phyloP scores from a whole-genome alignment of 2,329 filamentous ascomycete species.

The Calycina herbarum region DNA sequence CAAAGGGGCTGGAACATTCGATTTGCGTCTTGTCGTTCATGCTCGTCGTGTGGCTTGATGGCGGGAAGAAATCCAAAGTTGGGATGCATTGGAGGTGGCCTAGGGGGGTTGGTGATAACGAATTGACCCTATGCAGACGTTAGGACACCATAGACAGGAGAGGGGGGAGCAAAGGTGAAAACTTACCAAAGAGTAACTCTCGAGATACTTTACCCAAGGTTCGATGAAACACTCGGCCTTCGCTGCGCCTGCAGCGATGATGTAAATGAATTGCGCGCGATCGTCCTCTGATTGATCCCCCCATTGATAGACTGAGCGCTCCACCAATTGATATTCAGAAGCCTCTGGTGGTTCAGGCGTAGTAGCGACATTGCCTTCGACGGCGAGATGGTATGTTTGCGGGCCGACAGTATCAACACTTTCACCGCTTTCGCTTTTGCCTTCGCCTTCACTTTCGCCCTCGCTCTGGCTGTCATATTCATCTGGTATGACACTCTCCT shows the following conservation, averaged over 20 bases:
- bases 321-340: neutral
- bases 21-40: conserved; percentile 27
- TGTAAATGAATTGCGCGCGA: neutral
- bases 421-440: neutral
- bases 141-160: neutral
- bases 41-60: conserved; percentile 34
- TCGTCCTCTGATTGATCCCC: neutral
- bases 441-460: neutral
- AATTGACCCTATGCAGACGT: conserved; percentile 35
- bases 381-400: neutral
- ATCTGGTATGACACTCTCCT: too few species aligned
- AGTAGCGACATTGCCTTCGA: neutral
- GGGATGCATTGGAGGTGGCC: conserved; percentile 32
- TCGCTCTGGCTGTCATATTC: too few species aligned
- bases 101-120: conserved; percentile 38
- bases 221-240: neutral
- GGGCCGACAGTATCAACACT: neutral
- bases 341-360: neutral
- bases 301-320: neutral
- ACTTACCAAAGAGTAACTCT: neutral
- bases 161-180: neutral
- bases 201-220: neutral
- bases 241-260: neutral
- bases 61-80: conserved; percentile 36
- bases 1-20: conserved; percentile 30